phyloP scores from a whole-genome alignment of 2,329 filamentous ascomycete species.

The Ceratocystis ficicola region DNA sequence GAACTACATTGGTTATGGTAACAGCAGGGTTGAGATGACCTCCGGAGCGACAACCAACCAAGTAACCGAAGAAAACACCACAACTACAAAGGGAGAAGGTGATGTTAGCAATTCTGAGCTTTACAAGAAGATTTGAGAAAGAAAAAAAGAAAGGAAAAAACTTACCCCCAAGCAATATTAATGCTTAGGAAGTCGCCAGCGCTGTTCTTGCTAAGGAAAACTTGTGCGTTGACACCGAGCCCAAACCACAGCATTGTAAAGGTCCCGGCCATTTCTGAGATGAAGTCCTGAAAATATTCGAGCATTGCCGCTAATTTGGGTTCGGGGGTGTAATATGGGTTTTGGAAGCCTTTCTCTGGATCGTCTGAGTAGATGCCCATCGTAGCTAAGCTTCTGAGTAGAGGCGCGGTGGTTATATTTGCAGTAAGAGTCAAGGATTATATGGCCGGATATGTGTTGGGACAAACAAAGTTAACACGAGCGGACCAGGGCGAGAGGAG shows the following conservation, averaged over 20 bases:
- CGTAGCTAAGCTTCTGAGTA: neutral
- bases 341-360: constrained; percentile 19
- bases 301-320: constrained; percentile 15
- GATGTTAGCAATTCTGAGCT: constrained; percentile 23
- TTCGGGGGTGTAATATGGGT: constrained; percentile 8
- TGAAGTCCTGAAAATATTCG: constrained; percentile 20
- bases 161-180: constrained; percentile 40
- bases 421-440: neutral
- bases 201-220: constrained; percentile 41
- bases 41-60: constrained; percentile 52
- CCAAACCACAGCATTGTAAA: constrained; percentile 59
- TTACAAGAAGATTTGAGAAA: neutral
- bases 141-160: neutral
- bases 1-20: constrained; percentile 56
- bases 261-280: constrained; percentile 56
- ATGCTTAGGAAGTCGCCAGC: constrained; percentile 42
- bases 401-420: neutral
- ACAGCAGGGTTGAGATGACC: constrained; percentile 61
- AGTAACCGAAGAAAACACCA: constrained; percentile 58
- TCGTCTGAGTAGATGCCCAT: constrained; percentile 17
- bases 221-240: constrained; percentile 57
- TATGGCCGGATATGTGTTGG: neutral
- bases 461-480: neutral
- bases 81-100: constrained; percentile 33
- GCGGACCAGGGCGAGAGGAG: neutral